phyloP scores from a whole-genome alignment of 371 early-diverging fungal genomes.

The Apophysomyces variabilis region DNA sequence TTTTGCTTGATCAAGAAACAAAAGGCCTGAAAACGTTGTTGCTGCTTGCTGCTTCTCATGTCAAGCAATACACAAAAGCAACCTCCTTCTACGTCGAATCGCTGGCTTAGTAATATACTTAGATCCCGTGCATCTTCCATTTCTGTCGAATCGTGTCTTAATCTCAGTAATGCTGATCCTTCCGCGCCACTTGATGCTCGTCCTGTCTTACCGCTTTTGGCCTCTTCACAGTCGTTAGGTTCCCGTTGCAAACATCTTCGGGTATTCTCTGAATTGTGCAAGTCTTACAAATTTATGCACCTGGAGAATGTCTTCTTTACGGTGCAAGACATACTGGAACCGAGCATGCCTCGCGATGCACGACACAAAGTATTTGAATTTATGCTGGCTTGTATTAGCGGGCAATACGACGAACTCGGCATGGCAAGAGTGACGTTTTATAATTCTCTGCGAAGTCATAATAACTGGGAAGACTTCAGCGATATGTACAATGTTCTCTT shows the following conservation, averaged over 20 bases:
- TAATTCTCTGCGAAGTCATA: conserved; percentile 55
- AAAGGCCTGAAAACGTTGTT: background rate
- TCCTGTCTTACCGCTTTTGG: conserved; percentile 42
- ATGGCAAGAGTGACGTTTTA: conserved; percentile 69
- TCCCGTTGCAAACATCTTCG: conserved; percentile 44
- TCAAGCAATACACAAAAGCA: conserved; percentile 31
- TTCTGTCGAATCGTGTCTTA: conserved; percentile 53
- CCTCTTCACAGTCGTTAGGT: conserved; percentile 29
- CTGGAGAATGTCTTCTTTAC: conserved; percentile 64
- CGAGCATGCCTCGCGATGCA: conserved; percentile 57
- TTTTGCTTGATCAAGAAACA: conserved; percentile 1
- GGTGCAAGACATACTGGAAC: conserved; percentile 58
- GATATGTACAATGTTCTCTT: conserved; percentile 61
- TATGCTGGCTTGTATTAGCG: conserved; percentile 67
- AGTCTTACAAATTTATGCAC: conserved; percentile 62
- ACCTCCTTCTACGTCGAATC: conserved; percentile 29
- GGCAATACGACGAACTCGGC: conserved; percentile 67
- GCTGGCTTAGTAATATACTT: conserved; percentile 52
- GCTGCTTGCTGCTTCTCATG: conserved; percentile 20
- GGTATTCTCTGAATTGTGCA: conserved; percentile 47
- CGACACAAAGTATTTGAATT: conserved; percentile 65
- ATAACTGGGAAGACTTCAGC: conserved; percentile 62
- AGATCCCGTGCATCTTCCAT: conserved; percentile 49
- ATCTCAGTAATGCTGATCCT: conserved; percentile 37
- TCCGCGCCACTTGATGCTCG: conserved; percentile 51